A percentile compares a stretch with the other conserved stretches of the same genome.
Conservation (phyloP, 1,284 basidiomycete species). For the Cutaneotrichosporon cavernicola region DNA sequence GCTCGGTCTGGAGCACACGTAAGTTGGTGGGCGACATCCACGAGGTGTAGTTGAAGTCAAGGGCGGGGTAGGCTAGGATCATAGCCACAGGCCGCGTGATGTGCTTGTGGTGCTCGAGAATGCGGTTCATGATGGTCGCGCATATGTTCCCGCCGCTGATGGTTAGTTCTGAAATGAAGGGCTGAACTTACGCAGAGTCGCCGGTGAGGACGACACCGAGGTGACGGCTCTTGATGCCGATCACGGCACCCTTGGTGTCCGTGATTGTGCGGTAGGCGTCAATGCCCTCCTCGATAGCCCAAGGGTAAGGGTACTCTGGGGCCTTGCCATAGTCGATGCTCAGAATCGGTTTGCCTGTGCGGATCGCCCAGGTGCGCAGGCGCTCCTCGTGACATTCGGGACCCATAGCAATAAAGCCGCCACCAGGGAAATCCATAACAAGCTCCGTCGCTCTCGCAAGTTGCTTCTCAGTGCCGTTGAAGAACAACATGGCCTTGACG, state of each 20-base stretch:
- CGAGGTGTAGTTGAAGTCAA: slow-evolving; percentile 95
- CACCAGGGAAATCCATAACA: slow-evolving; percentile 88
- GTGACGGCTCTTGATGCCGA: slow-evolving; percentile 71
- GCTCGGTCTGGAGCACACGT: slow-evolving; percentile 72
- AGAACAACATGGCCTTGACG: slow-evolving; percentile 81
- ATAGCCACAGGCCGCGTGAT: slow-evolving; percentile 69
- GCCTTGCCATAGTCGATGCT: slow-evolving; percentile 94
- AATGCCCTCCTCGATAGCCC: slow-evolving; percentile 90
- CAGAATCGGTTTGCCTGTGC: slow-evolving; percentile 75
- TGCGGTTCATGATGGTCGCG: slow-evolving; percentile 75
- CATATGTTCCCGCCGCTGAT: slow-evolving; percentile 74
- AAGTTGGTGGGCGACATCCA: slow-evolving; percentile 94
- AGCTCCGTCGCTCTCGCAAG: slow-evolving; percentile 71
- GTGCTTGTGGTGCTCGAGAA: slow-evolving; percentile 66
- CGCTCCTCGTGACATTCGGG: slow-evolving; percentile 95
- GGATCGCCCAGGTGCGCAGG: slow-evolving; percentile 78
- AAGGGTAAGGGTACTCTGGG: slow-evolving; percentile 94
- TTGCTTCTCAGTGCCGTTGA: slow-evolving; percentile 67
- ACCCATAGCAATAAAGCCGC: slow-evolving; percentile 93
- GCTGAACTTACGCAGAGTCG: slow-evolving; percentile 78
- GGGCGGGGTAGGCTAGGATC: slow-evolving; percentile 66
- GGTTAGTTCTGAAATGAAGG: not conserved
- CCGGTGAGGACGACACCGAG: slow-evolving; percentile 76
- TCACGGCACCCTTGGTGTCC: slow-evolving; percentile 71
- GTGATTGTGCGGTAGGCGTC: slow-evolving; percentile 81